Conservation (phyloP, 164 flowering plant species). For the Kingdonia uniflora region DNA sequence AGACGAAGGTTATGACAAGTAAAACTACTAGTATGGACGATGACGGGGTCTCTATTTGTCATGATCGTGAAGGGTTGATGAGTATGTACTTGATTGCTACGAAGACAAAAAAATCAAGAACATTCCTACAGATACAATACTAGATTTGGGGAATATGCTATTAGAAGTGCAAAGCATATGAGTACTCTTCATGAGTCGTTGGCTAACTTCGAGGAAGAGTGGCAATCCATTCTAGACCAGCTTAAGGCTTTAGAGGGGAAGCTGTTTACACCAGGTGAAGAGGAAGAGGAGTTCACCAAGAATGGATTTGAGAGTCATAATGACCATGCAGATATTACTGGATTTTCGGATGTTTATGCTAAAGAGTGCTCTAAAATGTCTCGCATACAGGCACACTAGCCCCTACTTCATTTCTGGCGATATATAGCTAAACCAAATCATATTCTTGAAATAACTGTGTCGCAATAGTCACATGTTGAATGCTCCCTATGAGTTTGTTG, state of each 20-base stretch:
- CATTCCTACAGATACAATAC: constrained; percentile 47
- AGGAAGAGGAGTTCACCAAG: constrained; percentile 18
- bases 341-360: constrained; percentile 26
- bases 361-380: too few relatives aligned
- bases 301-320: constrained; percentile 20
- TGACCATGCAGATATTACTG: constrained; percentile 25
- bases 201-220: constrained; percentile 69
- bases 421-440: too few relatives aligned
- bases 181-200: constrained; percentile 39
- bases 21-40: constrained; percentile 50
- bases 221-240: constrained; percentile 64
- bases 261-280: constrained; percentile 52
- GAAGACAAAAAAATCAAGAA: constrained; percentile 29
- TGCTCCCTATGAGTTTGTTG: too few relatives aligned
- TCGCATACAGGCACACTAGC: too few relatives aligned
- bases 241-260: constrained; percentile 80
- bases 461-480: too few relatives aligned
- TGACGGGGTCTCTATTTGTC: constrained; percentile 50
- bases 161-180: constrained; percentile 17
- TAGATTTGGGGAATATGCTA: constrained; percentile 31
- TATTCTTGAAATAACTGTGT: too few relatives aligned
- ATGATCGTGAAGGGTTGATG: constrained; percentile 47
- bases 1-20: constrained; percentile 35
- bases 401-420: too few relatives aligned
- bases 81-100: constrained; percentile 17